Evolutionary conservation across 495 filamentous ascomycete genomes (phyloP).

Genomic region (Aeminium ludgeri): DNA sequence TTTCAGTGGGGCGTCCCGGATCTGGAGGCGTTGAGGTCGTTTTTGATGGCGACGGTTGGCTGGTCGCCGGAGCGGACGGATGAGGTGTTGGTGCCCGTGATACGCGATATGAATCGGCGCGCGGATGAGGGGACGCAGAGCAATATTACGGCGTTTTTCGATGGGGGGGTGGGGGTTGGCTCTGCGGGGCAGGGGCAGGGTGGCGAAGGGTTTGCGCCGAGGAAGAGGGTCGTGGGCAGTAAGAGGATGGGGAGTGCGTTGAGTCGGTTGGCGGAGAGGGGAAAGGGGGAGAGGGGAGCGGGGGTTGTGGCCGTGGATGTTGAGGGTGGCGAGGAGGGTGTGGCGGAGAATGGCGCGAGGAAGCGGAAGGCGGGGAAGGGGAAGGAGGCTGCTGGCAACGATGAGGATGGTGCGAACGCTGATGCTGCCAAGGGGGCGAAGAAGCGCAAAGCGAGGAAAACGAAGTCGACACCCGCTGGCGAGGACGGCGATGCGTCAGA

Average conservation of each 20-base stretch:
- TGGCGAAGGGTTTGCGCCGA: constrained; percentile 58
- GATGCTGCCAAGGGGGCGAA: background rate
- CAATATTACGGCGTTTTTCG: constrained; percentile 87
- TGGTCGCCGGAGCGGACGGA: constrained; percentile 85
- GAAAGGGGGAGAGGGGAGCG: constrained; percentile 21
- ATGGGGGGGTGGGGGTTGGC: constrained; percentile 39
- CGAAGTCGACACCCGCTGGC: background rate
- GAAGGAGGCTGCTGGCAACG: background rate
- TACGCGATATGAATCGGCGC: constrained; percentile 80
- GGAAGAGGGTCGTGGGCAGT: constrained; percentile 39
- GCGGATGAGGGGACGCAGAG: constrained; percentile 79
- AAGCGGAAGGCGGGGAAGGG: background rate
- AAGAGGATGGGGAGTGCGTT: constrained; percentile 76
- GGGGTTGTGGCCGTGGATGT: too few relatives aligned
- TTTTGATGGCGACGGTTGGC: constrained; percentile 83
- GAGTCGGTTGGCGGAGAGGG: constrained; percentile 43
- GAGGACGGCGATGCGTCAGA: background rate
- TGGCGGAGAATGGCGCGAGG: too few relatives aligned
- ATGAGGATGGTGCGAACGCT: background rate
- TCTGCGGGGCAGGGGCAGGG: constrained; percentile 16
- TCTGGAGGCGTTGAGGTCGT: constrained; percentile 65
- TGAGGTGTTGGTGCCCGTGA: constrained; percentile 85
- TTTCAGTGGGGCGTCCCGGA: constrained; percentile 97
- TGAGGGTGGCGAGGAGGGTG: too few relatives aligned
- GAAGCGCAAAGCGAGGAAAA: background rate